Percentiles rank a stretch among this genome's conserved stretches.
These are phyloP conservation scores for Trichothecium sympodiale DNA, from an alignment of 2,329 filamentous ascomycete species.

Conservation along the genomic window DNA sequence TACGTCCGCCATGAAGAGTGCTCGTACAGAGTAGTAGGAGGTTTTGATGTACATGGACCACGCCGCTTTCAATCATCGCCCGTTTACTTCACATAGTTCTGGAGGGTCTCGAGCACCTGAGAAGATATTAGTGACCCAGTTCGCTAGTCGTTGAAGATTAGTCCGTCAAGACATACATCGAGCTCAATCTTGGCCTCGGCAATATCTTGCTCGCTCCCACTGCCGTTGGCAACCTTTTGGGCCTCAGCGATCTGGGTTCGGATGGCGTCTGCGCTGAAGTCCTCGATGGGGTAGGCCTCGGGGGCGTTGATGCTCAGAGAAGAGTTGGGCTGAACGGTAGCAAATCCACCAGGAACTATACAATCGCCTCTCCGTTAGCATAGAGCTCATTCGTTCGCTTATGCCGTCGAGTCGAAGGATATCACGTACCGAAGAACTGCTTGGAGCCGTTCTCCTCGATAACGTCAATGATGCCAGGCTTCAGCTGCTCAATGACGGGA, in stretches of 20 bases:
- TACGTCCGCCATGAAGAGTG: slow-evolving; percentile 16
- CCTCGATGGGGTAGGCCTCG: slow-evolving; percentile 87
- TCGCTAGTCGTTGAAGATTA: slow-evolving; percentile 1
- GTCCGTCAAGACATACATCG: slow-evolving; percentile 51
- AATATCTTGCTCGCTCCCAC: slow-evolving; percentile 91
- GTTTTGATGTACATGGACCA: slow-evolving; percentile 30
- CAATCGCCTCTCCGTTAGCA: slow-evolving; percentile 3
- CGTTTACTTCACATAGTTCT: slow-evolving; percentile 69
- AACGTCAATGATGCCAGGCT: slow-evolving; percentile 91
- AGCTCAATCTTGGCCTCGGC: slow-evolving; percentile 99
- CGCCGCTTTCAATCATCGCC: slow-evolving; percentile 35
- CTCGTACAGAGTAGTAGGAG: slow-evolving; percentile 7
- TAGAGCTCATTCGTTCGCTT: neutral
- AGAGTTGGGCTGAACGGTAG: slow-evolving; percentile 91
- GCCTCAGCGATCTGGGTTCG: slow-evolving; percentile 85
- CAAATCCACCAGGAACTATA: slow-evolving; percentile 89
- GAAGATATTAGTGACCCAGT: slow-evolving; percentile 2
- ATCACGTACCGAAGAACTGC: slow-evolving; percentile 87
- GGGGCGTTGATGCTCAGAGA: slow-evolving; percentile 96
- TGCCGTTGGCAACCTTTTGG: slow-evolving; percentile 85
- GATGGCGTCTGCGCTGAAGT: slow-evolving; percentile 89
- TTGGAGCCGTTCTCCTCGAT: slow-evolving; percentile 86
- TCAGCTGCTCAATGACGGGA: slow-evolving; percentile 96
- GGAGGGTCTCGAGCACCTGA: slow-evolving; percentile 74
- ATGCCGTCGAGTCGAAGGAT: neutral